Evolutionary conservation across 2,329 filamentous ascomycete genomes (phyloP).

Genomic region (Fusarium aywerte): DNA sequence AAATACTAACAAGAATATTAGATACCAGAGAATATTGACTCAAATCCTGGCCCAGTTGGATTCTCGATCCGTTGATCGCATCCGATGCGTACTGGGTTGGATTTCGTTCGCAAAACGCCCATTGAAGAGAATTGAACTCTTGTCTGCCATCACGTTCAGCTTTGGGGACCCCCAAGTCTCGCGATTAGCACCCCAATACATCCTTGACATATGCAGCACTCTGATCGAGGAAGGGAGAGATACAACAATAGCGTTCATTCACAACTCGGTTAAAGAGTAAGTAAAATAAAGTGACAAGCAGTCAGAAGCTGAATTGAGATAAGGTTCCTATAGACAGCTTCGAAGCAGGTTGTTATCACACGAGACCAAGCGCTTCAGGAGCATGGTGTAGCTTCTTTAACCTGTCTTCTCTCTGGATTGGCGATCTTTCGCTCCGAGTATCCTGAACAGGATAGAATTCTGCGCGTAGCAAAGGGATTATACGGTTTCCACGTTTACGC

Average conservation of each 20-base stretch:
- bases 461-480: slow-evolving; percentile 9
- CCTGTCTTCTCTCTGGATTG: slow-evolving; percentile 24
- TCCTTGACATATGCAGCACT: not conserved
- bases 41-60: slow-evolving; percentile 21
- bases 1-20: not conserved
- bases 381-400: not conserved
- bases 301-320: fast-evolving
- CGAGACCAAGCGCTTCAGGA: not conserved
- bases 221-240: slow-evolving; percentile 21
- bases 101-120: slow-evolving; percentile 26
- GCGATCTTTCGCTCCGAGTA: not conserved
- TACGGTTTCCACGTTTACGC: slow-evolving; percentile 31
- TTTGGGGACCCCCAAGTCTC: not conserved
- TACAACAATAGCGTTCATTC: slow-evolving; percentile 21
- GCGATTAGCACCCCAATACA: slow-evolving; percentile 5
- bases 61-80: slow-evolving; percentile 1
- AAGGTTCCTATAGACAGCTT: slow-evolving; percentile 20
- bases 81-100: slow-evolving; percentile 20
- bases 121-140: slow-evolving; percentile 7
- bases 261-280: slow-evolving; percentile 34
- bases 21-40: slow-evolving; percentile 20
- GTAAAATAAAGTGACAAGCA: fast-evolving
- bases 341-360: not conserved
- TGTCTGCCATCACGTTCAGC: slow-evolving; percentile 24
- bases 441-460: not conserved